Evolutionary conservation across 768 basidiomycete species (phyloP), one percentile per base, ranked within the genome.

Genomic region (Mycena metata): DNA sequence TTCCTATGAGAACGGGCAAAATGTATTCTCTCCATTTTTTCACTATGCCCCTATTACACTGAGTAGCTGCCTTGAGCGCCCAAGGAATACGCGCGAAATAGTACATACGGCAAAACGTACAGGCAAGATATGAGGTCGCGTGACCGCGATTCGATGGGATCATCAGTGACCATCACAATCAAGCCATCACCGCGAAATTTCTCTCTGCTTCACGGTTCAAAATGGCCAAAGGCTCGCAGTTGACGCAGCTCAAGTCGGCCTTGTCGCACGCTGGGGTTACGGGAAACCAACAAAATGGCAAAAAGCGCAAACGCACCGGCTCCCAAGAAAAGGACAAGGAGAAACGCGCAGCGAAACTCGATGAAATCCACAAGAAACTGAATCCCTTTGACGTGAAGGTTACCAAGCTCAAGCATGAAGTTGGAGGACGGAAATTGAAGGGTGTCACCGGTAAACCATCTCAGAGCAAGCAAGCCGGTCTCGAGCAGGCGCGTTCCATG

Each of bases 381-480:
- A 99, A 98, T 82, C 94, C 95, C 21, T 99, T 99, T 79, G 97
- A 99, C 78, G 86, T 91, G 74, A 94, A 96, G 72, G 93, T 96
- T 76, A 96, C 15, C 39, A 39, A 39, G 39, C 39, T 39, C 39
- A 96, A 96, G 82, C 94, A 96, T 77, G 93, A 96, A 79, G 94
- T 98, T 21, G 96, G 94, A 5, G 96, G 96, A 3, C 81, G 96
- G 50, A 94, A 90, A 73, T 79, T 96, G 30, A 95, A 94, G 73
- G 97, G 96, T 46, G 86, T 90, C 0, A 84, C 82, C 10, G 97
- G 97, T 19, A 88, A 88, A 70, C 97, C 97, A 55, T 92, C 95
- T 8, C 88, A 91, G 77, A 95, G 92, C 77, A 95, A 96, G 76
- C 93, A 95, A 75, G 92, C 92, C 55, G 96, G 96, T 16, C 84